Conservation (phyloP, 495 filamentous ascomycete genomes). For the Penicillium subrubescens region DNA sequence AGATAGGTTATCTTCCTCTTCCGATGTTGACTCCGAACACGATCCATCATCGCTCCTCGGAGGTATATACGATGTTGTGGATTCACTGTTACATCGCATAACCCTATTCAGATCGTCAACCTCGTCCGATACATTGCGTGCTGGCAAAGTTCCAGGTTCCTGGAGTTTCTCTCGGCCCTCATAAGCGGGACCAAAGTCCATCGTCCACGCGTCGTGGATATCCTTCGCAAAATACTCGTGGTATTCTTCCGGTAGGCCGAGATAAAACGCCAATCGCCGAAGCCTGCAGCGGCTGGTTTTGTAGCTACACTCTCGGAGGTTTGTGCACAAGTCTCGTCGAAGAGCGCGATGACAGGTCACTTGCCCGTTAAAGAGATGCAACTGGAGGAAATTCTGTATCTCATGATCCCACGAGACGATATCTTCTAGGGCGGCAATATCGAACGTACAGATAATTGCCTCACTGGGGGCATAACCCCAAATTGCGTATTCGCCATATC, state of each 20-base stretch:
- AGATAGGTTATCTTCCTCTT: background rate
- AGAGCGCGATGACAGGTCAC: background rate
- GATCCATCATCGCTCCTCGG: background rate
- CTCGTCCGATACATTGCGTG: background rate
- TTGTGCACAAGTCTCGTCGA: background rate
- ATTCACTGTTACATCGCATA: background rate
- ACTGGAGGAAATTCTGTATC: constrained; percentile 31
- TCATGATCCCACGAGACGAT: constrained; percentile 19
- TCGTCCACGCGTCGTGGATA: background rate
- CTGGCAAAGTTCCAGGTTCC: background rate
- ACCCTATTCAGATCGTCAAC: no score
- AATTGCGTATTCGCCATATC: constrained; percentile 36
- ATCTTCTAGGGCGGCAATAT: constrained; percentile 20
- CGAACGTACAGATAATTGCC: constrained; percentile 34
- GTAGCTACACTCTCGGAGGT: background rate
- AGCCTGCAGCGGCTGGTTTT: background rate
- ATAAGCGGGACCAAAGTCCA: background rate
- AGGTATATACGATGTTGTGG: background rate
- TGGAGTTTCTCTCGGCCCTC: no score
- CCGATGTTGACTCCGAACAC: background rate
- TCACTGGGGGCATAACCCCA: constrained; percentile 28
- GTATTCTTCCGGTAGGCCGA: background rate
- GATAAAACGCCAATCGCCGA: background rate
- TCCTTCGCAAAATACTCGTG: background rate
- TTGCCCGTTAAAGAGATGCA: constrained; percentile 1